Evolutionary conservation across 2,329 filamentous ascomycete genomes (phyloP).

Genomic region (Verticillium albo-atrum): DNA sequence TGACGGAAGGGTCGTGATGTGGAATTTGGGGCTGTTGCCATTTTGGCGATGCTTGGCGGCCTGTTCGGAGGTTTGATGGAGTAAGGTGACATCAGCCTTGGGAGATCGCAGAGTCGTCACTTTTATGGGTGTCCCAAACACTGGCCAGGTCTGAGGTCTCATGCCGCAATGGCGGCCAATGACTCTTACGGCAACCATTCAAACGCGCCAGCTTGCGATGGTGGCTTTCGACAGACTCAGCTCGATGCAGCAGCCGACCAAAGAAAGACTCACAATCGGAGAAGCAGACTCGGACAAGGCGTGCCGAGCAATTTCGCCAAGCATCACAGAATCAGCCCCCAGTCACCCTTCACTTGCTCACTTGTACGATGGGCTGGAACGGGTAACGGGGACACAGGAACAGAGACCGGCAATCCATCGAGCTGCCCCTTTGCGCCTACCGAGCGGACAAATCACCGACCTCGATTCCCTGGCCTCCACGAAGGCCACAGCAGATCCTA

Average conservation of each 20-base stretch:
- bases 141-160: neutral
- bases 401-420: too few relatives aligned
- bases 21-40: neutral
- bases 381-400: too few relatives aligned
- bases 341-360: too few relatives aligned
- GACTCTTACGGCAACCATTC: neutral
- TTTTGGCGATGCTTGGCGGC: neutral
- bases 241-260: too few relatives aligned
- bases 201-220: too few relatives aligned
- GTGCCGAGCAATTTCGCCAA: too few relatives aligned
- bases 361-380: too few relatives aligned
- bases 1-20: slow-evolving; percentile 29
- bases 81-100: neutral
- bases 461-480: neutral
- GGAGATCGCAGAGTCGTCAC: neutral
- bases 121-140: neutral
- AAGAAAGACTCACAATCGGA: too few relatives aligned
- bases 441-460: neutral
- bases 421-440: neutral
- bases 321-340: too few relatives aligned
- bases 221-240: too few relatives aligned
- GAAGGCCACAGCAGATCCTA: neutral
- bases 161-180: neutral
- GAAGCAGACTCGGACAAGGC: too few relatives aligned
- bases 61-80: neutral